Evolutionary conservation across 345 rosid genomes (phyloP), one percentile per base, ranked within the genome.

Genomic region (Alliaria petiolata): DNA sequence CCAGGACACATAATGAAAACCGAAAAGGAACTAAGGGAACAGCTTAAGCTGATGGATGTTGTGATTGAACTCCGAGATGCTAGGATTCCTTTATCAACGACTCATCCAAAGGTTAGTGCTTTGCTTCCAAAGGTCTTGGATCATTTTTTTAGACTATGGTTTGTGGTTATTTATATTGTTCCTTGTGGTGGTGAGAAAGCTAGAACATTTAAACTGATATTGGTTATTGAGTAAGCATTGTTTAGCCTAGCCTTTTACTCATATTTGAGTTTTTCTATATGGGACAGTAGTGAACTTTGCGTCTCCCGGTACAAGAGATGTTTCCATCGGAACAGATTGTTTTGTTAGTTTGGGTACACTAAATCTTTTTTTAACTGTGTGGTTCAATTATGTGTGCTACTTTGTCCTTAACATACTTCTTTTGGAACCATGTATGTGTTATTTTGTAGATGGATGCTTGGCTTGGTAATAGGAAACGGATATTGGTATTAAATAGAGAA

Each of bases 1-100:
- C 98, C 98, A 43, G 98, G 97, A 67, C 96, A 93, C 65, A 93
- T 91, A 70, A 95, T 92, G n/a, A 93, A 91, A 80, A 83, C 97
- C 16, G 97, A 91, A 63, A 93, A 82, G 73, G 96, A 93, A 72
- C 88, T 93, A 34, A 91, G 90, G 71, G 95, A 89, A 49, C 98
- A 93, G 69, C 86, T 93, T 75, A 91, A 91, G 83, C 76, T 90
- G 67, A 91, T 93, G 96, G 98, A 93, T 86, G 92, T 89, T 71
- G 97, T 93, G 60, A 84, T 93, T 15, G 98, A 91, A 81, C 96
- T 93, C 4, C 85, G 96, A 5, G 96, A 90, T 53, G 96, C 98
- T 7, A 84, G 97, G 84, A 91, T 93, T 76, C 98, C 96, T 36
- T 65, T 93, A 82, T 87, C 97, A 5, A 91, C 97, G 0, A 81